Percentiles rank a stretch among this genome's conserved stretches.
Conservation (phyloP, 2,329 filamentous ascomycete genomes). For the Nannizziopsis arthrosporioides region DNA sequence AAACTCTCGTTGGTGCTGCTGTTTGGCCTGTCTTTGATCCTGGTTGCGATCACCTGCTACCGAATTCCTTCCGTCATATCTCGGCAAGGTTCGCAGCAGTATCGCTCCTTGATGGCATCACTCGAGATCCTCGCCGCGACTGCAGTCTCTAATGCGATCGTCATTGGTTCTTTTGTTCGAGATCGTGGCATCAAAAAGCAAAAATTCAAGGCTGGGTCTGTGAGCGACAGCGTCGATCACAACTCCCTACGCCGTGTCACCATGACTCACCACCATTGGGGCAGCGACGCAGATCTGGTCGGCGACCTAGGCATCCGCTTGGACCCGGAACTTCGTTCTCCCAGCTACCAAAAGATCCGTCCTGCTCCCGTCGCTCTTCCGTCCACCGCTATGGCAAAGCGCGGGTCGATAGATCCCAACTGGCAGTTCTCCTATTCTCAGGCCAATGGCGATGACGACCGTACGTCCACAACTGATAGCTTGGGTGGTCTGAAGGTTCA, state of each 20-base stretch:
- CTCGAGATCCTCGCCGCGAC: constrained; percentile 84
- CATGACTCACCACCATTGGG: constrained; percentile 60
- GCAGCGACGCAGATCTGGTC: constrained; percentile 84
- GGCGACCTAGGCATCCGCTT: constrained; percentile 63
- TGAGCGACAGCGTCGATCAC: constrained; percentile 37
- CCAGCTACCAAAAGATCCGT: constrained; percentile 24
- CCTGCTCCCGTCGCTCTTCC: constrained; percentile 32
- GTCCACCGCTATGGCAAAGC: constrained; percentile 17
- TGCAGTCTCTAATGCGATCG: constrained; percentile 73
- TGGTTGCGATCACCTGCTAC: constrained; percentile 69
- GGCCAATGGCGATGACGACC: constrained; percentile 21
- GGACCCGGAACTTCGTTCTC: constrained; percentile 39
- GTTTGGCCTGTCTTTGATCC: constrained; percentile 71
- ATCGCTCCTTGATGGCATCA: constrained; percentile 77
- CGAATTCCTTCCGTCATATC: constrained; percentile 68
- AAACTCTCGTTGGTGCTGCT: constrained; percentile 69
- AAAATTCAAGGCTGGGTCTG: constrained; percentile 55
- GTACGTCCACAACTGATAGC: constrained; percentile 22
- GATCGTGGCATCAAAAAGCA: constrained; percentile 83
- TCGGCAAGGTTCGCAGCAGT: constrained; percentile 63
- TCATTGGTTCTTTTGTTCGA: constrained; percentile 83
- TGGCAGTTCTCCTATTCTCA: constrained; percentile 24
- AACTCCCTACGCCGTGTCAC: constrained; percentile 39
- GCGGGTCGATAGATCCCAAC: constrained; percentile 22
- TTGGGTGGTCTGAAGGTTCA: constrained; percentile 26